phyloP scores from a whole-genome alignment of 106 monocot genomes.

The Gastrodia elata region DNA sequence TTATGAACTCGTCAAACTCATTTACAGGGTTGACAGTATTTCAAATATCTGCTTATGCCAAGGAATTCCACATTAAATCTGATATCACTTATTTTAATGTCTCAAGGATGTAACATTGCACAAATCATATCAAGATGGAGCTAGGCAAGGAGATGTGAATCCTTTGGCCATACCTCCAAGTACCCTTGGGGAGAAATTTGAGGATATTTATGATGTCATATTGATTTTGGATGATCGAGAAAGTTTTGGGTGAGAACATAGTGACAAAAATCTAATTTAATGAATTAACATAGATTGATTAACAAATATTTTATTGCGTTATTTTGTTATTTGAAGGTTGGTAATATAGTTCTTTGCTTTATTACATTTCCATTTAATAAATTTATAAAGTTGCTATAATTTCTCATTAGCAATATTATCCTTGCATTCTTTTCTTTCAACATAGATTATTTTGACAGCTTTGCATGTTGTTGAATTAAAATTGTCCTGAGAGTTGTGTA shows the following conservation, averaged over 20 bases:
- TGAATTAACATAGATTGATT: not conserved
- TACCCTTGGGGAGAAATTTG: constrained; percentile 53
- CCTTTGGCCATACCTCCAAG: constrained; percentile 59
- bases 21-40: too few relatives aligned
- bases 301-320: not conserved
- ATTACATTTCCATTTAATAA: too few relatives aligned
- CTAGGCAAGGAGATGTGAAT: constrained; percentile 12
- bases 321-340: not conserved
- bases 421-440: not conserved
- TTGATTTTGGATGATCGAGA: constrained; percentile 95
- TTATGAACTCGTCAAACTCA: too few relatives aligned
- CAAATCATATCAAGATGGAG: constrained; percentile 15
- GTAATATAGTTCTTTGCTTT: not conserved
- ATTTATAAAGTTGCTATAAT: too few relatives aligned
- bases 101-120: constrained; percentile 21
- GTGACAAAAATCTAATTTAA: not conserved
- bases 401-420: not conserved
- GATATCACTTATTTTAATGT: not conserved
- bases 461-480: not conserved
- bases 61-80: too few relatives aligned
- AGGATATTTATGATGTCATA: constrained; percentile 71
- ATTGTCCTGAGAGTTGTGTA: not conserved
- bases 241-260: constrained; percentile 73
- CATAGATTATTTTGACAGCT: not conserved
- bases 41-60: too few relatives aligned